Evolutionary conservation across 2,329 filamentous ascomycete species (phyloP).

Genomic region (Aspergillus aculeatus): DNA sequence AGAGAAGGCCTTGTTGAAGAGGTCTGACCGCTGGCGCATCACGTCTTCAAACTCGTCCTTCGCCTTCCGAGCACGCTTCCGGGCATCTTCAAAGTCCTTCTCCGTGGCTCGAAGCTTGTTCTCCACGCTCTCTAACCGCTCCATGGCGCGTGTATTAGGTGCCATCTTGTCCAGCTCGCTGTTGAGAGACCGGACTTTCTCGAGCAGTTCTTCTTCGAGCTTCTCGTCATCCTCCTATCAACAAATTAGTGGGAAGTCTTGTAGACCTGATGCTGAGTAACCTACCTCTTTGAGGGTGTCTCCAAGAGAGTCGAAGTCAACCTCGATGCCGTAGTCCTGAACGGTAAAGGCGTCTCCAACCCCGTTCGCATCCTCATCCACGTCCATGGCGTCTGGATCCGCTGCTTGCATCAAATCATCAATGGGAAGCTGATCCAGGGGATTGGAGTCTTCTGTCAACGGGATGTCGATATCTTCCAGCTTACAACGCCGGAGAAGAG

Average conservation of each 20-base stretch:
- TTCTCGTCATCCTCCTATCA: conserved; percentile 65
- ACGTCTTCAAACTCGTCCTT: conserved; percentile 81
- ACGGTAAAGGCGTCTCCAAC: conserved; percentile 59
- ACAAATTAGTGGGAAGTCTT: conserved; percentile 6
- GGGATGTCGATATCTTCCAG: conserved; percentile 90
- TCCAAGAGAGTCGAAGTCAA: conserved; percentile 79
- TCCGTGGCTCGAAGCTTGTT: conserved; percentile 79
- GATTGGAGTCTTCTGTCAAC: conserved; percentile 66
- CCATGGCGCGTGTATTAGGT: conserved; percentile 93
- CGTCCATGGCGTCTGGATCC: conserved; percentile 87
- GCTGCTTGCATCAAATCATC: conserved; percentile 72
- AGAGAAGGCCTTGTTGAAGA: conserved; percentile 92
- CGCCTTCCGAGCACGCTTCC: conserved; percentile 68
- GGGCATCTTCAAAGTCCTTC: conserved; percentile 83
- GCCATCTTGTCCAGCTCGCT: conserved; percentile 88
- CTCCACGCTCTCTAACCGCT: conserved; percentile 84
- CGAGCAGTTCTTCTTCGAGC: conserved; percentile 72
- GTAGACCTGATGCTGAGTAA: conserved; percentile 15
- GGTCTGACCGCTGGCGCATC: conserved; percentile 77
- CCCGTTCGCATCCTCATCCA: conserved; percentile 67
- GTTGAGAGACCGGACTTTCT: conserved; percentile 72
- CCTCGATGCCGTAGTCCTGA: conserved; percentile 86
- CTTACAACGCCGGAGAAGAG: conserved; percentile 81
- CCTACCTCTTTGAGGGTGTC: conserved; percentile 77
- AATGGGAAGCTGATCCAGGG: conserved; percentile 79